Conservation (phyloP, 2,329 filamentous ascomycete species). For the Trichoderma afroharzianum region DNA sequence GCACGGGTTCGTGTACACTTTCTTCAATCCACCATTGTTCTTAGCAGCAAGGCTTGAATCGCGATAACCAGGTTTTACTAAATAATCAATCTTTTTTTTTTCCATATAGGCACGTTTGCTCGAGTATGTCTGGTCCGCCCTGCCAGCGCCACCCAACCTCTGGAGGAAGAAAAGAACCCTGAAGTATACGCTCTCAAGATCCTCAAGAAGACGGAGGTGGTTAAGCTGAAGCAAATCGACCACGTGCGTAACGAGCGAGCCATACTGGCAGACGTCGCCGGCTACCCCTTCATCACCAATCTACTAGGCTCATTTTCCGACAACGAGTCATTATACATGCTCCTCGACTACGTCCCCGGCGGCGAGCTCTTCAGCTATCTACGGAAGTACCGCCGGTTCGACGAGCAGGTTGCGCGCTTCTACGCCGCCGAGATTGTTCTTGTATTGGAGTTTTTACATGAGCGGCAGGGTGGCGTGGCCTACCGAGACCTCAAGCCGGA, state of each 20-base stretch:
- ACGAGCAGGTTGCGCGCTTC: slow-evolving; percentile 73
- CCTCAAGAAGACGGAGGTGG: slow-evolving; percentile 67
- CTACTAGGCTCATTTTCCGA: slow-evolving; percentile 78
- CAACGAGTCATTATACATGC: slow-evolving; percentile 73
- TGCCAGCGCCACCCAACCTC: slow-evolving; percentile 43
- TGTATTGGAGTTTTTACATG: slow-evolving; percentile 76
- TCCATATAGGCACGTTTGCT: slow-evolving; percentile 69
- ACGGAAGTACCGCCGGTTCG: slow-evolving; percentile 72
- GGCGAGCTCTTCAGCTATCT: slow-evolving; percentile 84
- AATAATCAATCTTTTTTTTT: background rate
- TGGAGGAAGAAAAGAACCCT: slow-evolving; percentile 35
- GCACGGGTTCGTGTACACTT: slow-evolving; percentile 56
- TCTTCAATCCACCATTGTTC: slow-evolving; percentile 3
- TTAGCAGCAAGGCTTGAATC: background rate
- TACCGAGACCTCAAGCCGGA: slow-evolving; percentile 82
- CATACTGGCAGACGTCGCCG: slow-evolving; percentile 72
- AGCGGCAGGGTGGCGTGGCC: slow-evolving; percentile 71
- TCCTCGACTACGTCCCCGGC: slow-evolving; percentile 78
- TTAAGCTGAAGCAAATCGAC: slow-evolving; percentile 81
- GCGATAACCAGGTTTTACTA: background rate
- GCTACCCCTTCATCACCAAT: slow-evolving; percentile 79
- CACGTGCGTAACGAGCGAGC: slow-evolving; percentile 81
- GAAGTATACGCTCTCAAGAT: slow-evolving; percentile 79
- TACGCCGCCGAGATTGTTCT: slow-evolving; percentile 82
- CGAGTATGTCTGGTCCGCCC: slow-evolving; percentile 75